Conservation (phyloP, 257 asterid species). For the Solanum okadae region DNA sequence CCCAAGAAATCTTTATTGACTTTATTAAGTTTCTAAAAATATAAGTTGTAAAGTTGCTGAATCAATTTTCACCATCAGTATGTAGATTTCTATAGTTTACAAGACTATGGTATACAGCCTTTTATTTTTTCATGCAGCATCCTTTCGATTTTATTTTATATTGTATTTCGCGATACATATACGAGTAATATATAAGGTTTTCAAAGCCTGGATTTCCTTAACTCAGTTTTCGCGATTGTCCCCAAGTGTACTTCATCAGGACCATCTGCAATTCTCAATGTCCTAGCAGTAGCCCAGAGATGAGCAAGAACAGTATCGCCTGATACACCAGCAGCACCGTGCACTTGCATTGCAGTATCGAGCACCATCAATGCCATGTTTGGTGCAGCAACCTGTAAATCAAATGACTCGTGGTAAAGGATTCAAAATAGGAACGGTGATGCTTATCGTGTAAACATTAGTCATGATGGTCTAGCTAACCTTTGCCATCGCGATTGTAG, state of each 20-base stretch:
- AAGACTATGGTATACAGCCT: neutral
- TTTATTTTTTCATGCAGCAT: neutral
- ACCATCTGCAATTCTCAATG: slow-evolving; percentile 57
- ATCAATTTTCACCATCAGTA: neutral
- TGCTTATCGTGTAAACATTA: neutral
- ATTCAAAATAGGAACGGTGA: neutral
- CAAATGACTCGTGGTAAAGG: neutral
- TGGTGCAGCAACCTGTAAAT: slow-evolving; percentile 76
- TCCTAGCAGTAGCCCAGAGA: slow-evolving; percentile 85
- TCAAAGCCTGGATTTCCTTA: neutral
- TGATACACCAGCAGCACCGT: slow-evolving; percentile 90
- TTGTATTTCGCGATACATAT: neutral
- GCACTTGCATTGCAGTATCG: slow-evolving; percentile 70
- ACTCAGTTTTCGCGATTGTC: neutral
- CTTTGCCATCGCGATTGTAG: slow-evolving; percentile 95
- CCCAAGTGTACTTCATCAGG: slow-evolving; percentile 1
- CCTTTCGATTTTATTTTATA: neutral
- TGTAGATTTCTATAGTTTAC: neutral
- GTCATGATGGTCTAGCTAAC: slow-evolving; percentile 5
- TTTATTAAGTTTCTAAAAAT: neutral
- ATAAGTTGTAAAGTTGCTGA: neutral
- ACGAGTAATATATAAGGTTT: neutral
- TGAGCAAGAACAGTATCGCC: slow-evolving; percentile 82
- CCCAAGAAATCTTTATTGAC: neutral
- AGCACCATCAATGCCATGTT: slow-evolving; percentile 84